Conservation (phyloP, 2,329 filamentous ascomycete species). For the Apiospora arundinis region DNA sequence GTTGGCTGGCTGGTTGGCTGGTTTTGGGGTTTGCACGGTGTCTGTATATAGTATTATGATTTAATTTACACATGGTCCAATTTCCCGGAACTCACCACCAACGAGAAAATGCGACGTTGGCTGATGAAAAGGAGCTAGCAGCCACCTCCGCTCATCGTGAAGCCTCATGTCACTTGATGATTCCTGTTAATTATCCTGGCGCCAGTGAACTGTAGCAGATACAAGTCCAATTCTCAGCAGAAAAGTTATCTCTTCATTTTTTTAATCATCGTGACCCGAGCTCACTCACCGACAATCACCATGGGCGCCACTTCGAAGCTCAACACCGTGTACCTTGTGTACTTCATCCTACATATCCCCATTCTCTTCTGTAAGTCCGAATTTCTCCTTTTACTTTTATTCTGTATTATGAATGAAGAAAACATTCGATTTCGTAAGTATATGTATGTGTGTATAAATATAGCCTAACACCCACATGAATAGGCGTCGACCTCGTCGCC, state of each 20-base stretch:
- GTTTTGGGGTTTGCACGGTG: slow-evolving; percentile 3
- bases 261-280: not conserved
- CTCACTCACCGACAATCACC: slow-evolving; percentile 28
- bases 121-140: not conserved
- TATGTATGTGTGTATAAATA: not conserved
- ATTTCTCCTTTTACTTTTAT: not conserved
- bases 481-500: slow-evolving; percentile 60
- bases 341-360: slow-evolving; percentile 42
- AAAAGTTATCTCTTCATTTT: not conserved
- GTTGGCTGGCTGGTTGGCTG: not conserved
- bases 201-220: not conserved
- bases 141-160: not conserved
- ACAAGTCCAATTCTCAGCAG: too few species aligned
- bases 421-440: not conserved
- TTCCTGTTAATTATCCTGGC: not conserved
- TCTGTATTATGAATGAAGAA: not conserved
- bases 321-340: slow-evolving; percentile 41
- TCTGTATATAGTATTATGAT: not conserved
- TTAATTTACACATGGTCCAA: slow-evolving; percentile 5
- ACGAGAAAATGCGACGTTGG: not conserved
- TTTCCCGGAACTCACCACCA: not conserved
- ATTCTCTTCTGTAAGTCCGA: slow-evolving; percentile 40
- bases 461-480: not conserved
- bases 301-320: slow-evolving; percentile 32
- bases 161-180: not conserved